phyloP scores from a whole-genome alignment of 768 basidiomycete genomes.

The Boletus tomentosulus region DNA sequence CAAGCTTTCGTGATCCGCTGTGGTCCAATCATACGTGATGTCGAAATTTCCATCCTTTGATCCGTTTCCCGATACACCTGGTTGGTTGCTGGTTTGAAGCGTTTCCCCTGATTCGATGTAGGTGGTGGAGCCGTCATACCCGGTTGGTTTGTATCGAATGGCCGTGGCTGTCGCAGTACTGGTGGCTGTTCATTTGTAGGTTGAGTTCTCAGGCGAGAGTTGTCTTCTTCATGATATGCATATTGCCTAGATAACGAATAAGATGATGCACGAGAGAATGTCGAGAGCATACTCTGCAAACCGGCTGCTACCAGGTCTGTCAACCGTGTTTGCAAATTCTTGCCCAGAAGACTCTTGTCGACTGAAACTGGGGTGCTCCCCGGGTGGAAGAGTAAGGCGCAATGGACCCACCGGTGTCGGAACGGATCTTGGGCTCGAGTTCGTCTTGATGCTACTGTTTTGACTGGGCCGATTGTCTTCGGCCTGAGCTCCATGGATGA shows the following conservation, averaged over 20 bases:
- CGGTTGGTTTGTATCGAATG: constrained; percentile 25
- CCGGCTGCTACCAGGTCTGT: constrained; percentile 48
- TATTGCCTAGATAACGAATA: constrained; percentile 51
- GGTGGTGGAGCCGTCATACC: constrained; percentile 31
- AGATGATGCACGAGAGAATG: constrained; percentile 8
- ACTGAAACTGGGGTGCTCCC: constrained; percentile 42
- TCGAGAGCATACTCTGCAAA: constrained; percentile 43
- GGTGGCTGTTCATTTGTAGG: constrained; percentile 41
- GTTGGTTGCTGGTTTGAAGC: constrained; percentile 22
- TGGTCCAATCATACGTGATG: constrained; percentile 9
- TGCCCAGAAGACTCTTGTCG: constrained; percentile 23
- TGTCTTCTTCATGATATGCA: constrained; percentile 53
- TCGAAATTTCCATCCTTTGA: constrained; percentile 11
- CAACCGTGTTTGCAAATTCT: constrained; percentile 11
- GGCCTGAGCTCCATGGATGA: neutral
- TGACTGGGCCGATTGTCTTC: constrained; percentile 12
- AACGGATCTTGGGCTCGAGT: constrained; percentile 61
- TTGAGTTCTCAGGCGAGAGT: constrained; percentile 38
- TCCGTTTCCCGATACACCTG: constrained; percentile 10
- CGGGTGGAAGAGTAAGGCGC: constrained; percentile 63
- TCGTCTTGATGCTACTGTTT: constrained; percentile 26
- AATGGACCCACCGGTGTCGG: constrained; percentile 54
- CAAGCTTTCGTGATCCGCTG: constrained; percentile 22
- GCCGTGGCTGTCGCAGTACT: constrained; percentile 35
- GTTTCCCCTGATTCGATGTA: constrained; percentile 18